Conservation (phyloP, 495 filamentous ascomycete species). For the Patellaria atrata region DNA sequence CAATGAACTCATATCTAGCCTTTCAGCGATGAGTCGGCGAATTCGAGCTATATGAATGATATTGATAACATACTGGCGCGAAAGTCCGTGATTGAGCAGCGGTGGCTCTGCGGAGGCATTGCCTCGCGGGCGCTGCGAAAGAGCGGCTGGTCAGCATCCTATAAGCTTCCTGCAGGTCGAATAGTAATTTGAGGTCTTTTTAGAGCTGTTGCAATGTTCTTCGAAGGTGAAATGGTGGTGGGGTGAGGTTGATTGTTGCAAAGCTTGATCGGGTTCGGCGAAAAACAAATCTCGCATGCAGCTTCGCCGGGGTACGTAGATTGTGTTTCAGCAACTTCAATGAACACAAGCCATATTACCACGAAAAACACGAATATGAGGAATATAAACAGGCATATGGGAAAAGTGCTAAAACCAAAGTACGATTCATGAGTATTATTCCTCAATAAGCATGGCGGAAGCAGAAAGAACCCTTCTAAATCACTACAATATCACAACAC, state of each 20-base stretch:
- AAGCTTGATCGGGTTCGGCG: conserved; percentile 1
- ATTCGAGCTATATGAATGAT: background rate
- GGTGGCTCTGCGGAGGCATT: conserved; percentile 40
- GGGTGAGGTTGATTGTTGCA: conserved; percentile 5
- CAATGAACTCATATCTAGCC: background rate
- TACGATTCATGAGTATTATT: too few species aligned
- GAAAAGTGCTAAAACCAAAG: too few species aligned
- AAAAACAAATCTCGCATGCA: conserved; percentile 10
- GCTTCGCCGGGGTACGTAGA: too few species aligned
- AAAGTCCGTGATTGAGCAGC: conserved; percentile 34
- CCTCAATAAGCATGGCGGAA: too few species aligned
- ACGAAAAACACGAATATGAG: too few species aligned
- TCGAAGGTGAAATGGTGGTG: conserved; percentile 4
- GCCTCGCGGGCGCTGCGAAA: conserved; percentile 39
- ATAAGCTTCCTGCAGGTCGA: conserved; percentile 13
- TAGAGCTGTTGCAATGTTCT: conserved; percentile 1
- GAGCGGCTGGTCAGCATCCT: conserved; percentile 47
- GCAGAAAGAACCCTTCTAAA: conserved; percentile 63
- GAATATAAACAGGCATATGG: too few species aligned
- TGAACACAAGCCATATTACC: too few species aligned
- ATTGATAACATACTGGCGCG: conserved; percentile 15
- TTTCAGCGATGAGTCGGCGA: background rate
- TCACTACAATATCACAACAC: conserved; percentile 72
- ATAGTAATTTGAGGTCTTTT: conserved; percentile 11
- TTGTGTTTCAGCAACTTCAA: too few species aligned